Evolutionary conservation across 2,329 filamentous ascomycete genomes (phyloP).

Genomic region (Colletotrichum horii): DNA sequence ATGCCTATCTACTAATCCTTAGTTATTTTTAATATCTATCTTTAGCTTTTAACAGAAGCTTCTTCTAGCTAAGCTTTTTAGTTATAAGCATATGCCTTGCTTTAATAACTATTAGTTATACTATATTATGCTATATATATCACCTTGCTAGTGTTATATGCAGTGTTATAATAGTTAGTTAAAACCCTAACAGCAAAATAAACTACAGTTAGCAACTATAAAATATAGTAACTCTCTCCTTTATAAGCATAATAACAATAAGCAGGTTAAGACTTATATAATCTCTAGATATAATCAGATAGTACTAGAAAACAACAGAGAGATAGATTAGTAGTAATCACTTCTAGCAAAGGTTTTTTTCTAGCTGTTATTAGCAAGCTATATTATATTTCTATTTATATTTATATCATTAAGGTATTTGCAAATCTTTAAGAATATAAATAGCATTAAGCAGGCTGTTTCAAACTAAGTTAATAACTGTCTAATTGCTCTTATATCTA

Average conservation of each 20-base stretch:
- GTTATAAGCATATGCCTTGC: too few relatives aligned
- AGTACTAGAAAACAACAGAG: not conserved
- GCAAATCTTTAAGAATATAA: not conserved
- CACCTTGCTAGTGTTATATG: too few relatives aligned
- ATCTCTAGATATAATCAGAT: not conserved
- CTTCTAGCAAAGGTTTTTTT: not conserved
- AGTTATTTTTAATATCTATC: not conserved
- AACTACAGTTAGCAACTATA: too few relatives aligned
- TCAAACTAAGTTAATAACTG: not conserved
- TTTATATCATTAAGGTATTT: not conserved
- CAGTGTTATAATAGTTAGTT: too few relatives aligned
- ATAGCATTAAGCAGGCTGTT: not conserved
- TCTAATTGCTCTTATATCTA: not conserved
- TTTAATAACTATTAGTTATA: too few relatives aligned
- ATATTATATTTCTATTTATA: not conserved
- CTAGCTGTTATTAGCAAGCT: not conserved
- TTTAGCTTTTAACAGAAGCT: not conserved
- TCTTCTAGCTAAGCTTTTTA: not conserved
- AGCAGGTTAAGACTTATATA: not conserved
- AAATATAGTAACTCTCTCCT: too few relatives aligned
- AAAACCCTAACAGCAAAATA: too few relatives aligned
- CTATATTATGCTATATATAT: too few relatives aligned
- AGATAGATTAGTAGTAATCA: not conserved
- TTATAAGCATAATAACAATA: too few relatives aligned
- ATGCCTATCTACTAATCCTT: too few relatives aligned